These are phyloP conservation scores for Lactuca sativa DNA, from an alignment of 129 eudicot species.

Conservation along the genomic window DNA sequence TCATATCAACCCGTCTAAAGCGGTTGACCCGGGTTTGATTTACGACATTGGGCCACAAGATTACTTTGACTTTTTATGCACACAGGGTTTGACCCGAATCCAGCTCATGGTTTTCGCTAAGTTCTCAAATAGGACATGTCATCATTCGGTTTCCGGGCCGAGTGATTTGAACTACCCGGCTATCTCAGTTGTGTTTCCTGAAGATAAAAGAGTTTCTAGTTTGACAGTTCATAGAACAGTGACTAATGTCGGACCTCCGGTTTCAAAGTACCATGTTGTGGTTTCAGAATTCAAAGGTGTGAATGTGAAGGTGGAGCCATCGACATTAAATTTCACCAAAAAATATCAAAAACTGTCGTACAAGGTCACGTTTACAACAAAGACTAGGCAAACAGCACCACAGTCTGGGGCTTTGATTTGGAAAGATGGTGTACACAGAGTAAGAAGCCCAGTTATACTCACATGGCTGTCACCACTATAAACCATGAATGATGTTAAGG, in stretches of 20 bases:
- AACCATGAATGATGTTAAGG: conserved; percentile 15
- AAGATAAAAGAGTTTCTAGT: conserved; percentile 31
- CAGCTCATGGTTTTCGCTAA: conserved; percentile 67
- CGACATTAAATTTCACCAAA: conserved; percentile 45
- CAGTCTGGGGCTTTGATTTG: conserved; percentile 75
- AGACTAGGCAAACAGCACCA: conserved; percentile 52
- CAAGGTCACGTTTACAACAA: conserved; percentile 55
- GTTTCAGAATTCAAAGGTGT: conserved; percentile 66
- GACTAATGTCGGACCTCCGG: conserved; percentile 70
- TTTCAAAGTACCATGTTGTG: conserved; percentile 60
- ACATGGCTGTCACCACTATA: conserved; percentile 71
- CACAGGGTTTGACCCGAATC: conserved; percentile 56
- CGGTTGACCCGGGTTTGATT: conserved; percentile 79
- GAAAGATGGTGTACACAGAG: conserved; percentile 79
- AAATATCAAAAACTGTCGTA: conserved; percentile 62
- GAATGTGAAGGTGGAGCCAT: conserved; percentile 66
- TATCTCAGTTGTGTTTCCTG: conserved; percentile 66
- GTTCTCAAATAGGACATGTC: conserved; percentile 56
- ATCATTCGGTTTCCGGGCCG: conserved; percentile 38
- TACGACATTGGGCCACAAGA: conserved; percentile 73
- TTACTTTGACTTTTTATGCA: conserved; percentile 74
- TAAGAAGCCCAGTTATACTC: conserved; percentile 69
- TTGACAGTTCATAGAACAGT: conserved; percentile 61
- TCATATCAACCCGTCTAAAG: conserved; percentile 73
- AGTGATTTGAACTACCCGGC: conserved; percentile 92